Evolutionary conservation across 345 rosid genomes (phyloP).

Genomic region (Eucalyptus fibrosa): DNA sequence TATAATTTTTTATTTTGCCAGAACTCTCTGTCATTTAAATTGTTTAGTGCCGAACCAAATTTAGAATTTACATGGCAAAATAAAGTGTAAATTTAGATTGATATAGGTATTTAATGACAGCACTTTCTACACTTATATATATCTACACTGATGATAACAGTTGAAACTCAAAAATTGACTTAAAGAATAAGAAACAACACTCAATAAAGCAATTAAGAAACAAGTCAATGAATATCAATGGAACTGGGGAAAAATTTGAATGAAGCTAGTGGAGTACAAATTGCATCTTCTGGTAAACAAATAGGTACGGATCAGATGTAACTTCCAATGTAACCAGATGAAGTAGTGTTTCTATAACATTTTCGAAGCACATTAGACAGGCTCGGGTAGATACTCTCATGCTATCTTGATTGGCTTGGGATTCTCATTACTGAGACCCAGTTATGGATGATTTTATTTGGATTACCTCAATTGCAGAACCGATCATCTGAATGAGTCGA

Average conservation of each 20-base stretch:
- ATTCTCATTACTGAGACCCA: not conserved
- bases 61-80: not conserved
- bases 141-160: not conserved
- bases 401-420: not conserved
- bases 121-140: not conserved
- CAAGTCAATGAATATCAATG: not conserved
- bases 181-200: not conserved
- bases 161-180: not conserved
- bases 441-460: not conserved
- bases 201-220: not conserved
- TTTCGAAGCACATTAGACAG: not conserved
- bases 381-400: not conserved
- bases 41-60: not conserved
- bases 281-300: not conserved
- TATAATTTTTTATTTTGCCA: not conserved
- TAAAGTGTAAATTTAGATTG: not conserved
- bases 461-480: conserved; percentile 91
- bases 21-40: not conserved
- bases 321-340: not conserved
- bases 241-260: not conserved
- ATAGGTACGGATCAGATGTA: too few species aligned
- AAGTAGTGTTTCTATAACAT: not conserved
- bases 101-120: not conserved
- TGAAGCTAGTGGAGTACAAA: not conserved
- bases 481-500: conserved; percentile 96